Conservation (phyloP, 257 asterid genomes). For the Solanum dulcamara region DNA sequence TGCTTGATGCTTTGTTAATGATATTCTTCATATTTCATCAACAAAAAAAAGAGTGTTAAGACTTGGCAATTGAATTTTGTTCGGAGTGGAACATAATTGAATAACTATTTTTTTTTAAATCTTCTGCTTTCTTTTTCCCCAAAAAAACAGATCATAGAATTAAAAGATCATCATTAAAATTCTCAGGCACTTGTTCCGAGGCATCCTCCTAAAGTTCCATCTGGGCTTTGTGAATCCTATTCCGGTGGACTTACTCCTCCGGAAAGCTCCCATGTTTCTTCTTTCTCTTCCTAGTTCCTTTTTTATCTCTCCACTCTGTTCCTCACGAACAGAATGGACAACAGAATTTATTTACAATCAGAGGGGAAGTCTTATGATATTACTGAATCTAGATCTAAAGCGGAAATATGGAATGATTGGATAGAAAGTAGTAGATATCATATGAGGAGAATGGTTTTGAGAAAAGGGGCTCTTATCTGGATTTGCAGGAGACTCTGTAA, state of each 20-base stretch:
- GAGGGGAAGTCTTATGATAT: background rate
- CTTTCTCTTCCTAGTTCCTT: background rate
- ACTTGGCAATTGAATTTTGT: background rate
- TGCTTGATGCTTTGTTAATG: background rate
- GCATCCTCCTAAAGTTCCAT: background rate
- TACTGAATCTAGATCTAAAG: background rate
- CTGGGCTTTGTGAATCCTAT: background rate
- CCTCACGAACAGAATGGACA: background rate
- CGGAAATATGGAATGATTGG: background rate
- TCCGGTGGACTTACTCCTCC: background rate
- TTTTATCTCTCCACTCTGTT: background rate
- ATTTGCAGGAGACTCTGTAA: background rate
- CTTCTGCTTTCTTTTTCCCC: background rate
- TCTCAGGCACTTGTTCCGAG: background rate
- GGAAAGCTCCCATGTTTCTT: background rate
- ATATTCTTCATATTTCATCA: background rate
- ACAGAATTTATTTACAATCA: background rate
- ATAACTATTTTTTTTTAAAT: too few species aligned
- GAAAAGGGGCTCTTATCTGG: background rate
- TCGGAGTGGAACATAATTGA: background rate
- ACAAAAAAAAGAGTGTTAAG: background rate
- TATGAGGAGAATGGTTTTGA: background rate
- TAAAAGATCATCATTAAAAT: background rate
- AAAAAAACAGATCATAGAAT: background rate
- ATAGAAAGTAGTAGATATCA: background rate